Conservation (phyloP, 306 rosid species). For the Ochetophila trinervis region DNA sequence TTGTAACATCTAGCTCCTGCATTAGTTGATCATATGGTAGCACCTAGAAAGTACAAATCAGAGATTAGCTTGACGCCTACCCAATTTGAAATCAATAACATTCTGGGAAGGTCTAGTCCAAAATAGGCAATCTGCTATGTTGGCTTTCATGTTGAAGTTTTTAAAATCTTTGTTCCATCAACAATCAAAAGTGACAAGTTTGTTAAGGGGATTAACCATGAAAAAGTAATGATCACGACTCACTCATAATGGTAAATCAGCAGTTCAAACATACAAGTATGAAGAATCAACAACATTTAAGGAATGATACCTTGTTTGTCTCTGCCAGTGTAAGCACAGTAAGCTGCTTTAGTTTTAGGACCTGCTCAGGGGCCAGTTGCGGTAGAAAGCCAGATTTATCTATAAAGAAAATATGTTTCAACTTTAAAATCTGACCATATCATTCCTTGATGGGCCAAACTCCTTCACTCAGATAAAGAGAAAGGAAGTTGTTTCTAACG, state of each 20-base stretch:
- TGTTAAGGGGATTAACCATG: neutral
- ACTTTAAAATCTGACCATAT: slow-evolving; percentile 9
- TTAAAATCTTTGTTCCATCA: neutral
- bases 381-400: slow-evolving; percentile 64
- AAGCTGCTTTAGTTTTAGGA: slow-evolving; percentile 86
- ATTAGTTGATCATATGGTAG: slow-evolving; percentile 82
- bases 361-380: slow-evolving; percentile 69
- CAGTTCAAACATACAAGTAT: slow-evolving; percentile 2
- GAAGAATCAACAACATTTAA: slow-evolving; percentile 4
- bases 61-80: no score
- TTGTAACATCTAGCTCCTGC: slow-evolving; percentile 85
- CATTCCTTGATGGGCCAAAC: neutral
- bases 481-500: no score
- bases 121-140: neutral
- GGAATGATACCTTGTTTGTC: slow-evolving; percentile 62
- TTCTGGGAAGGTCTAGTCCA: no score
- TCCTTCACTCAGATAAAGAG: neutral
- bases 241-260: slow-evolving; percentile 13
- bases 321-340: slow-evolving; percentile 98
- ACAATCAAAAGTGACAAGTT: slow-evolving; percentile 2
- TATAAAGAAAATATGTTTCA: slow-evolving; percentile 22
- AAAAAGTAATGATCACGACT: slow-evolving; percentile 1
- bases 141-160: no score
- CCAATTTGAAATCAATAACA: no score
- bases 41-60: slow-evolving; percentile 43